Conservation (phyloP, 495 filamentous ascomycete genomes). For the Hyphodiscus hymeniophilus region DNA sequence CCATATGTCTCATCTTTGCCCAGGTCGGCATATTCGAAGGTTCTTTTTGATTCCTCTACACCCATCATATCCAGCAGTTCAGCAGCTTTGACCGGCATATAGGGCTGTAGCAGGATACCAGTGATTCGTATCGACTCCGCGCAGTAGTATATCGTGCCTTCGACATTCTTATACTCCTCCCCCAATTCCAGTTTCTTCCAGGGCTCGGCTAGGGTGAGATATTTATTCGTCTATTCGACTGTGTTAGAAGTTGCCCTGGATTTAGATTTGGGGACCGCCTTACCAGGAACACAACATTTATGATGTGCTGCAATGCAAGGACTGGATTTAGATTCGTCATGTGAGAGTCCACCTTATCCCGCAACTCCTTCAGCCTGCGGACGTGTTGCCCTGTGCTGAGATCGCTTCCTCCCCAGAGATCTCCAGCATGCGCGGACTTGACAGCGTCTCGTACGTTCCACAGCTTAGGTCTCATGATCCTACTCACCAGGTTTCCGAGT, state of each 20-base stretch:
- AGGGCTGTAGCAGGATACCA: constrained; percentile 83
- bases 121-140: constrained; percentile 73
- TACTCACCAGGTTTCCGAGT: constrained; percentile 69
- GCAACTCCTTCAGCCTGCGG: constrained; percentile 28
- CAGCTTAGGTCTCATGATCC: constrained; percentile 56
- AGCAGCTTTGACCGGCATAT: constrained; percentile 73
- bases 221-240: constrained; percentile 59
- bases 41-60: constrained; percentile 52
- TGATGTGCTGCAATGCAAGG: constrained; percentile 55
- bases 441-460: constrained; percentile 57
- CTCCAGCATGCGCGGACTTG: constrained; percentile 25
- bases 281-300: constrained; percentile 51
- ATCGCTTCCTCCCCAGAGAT: background rate
- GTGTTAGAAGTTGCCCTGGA: constrained; percentile 14
- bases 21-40: constrained; percentile 44
- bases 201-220: constrained; percentile 50
- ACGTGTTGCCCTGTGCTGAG: constrained; percentile 20
- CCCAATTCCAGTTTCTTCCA: constrained; percentile 37
- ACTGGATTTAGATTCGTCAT: constrained; percentile 62
- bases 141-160: constrained; percentile 53
- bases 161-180: constrained; percentile 5
- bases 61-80: constrained; percentile 71
- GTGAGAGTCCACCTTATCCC: constrained; percentile 33
- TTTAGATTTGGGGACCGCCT: too few relatives aligned
- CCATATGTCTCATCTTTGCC: constrained; percentile 66